Evolutionary conservation across 495 filamentous ascomycete genomes (phyloP), one percentile per base, ranked within the genome.

Genomic region (Tuber brumale): DNA sequence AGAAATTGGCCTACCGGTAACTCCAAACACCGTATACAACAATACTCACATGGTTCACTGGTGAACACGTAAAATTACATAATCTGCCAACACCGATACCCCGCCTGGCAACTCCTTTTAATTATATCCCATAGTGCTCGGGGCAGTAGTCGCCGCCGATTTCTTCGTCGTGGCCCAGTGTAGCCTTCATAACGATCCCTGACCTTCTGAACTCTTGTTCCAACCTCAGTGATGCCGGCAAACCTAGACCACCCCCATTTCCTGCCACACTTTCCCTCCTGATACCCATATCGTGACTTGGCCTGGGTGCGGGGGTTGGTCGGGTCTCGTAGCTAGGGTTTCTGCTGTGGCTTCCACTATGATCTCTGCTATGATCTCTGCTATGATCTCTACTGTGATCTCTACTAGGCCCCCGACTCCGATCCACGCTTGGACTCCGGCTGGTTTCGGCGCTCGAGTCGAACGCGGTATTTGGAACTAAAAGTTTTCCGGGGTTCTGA

Each of bases 191-290:
- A 51, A 77, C 31, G 18, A 77, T 42, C 3, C 76, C 72, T 19
- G 71, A 74, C 43, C 72, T 75, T 27, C 76, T 75, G 72, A 74
- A 35, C 18, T 75, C 76, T 71, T 73, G 73, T 74, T 75, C 76
- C 37, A 45, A 61, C 69, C 76, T 71, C 8, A 75, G 73, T 23
- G 72, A 69, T 35, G 61, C 57, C 23, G 75, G 61, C 10, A 76
- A 46, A n/a, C 72, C 72, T 35, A 77, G 27, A 1, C 76, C 69
- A 23, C 66, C 66, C 45, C 39, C 75, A 27, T 46, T 35, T 21
- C 43, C 44, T 23, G 39, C 9, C 45, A 18, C 69, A 41, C 74
- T 75, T 46, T 72, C 73, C 41, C 73, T 43, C 42, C 51, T 57
- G 27, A 43, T 16, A 14, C 57, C 27, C 57, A 66, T 66, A 19